Evolutionary conservation across 2,329 filamentous ascomycete genomes (phyloP).

Genomic region (Aspergillus awamori): DNA sequence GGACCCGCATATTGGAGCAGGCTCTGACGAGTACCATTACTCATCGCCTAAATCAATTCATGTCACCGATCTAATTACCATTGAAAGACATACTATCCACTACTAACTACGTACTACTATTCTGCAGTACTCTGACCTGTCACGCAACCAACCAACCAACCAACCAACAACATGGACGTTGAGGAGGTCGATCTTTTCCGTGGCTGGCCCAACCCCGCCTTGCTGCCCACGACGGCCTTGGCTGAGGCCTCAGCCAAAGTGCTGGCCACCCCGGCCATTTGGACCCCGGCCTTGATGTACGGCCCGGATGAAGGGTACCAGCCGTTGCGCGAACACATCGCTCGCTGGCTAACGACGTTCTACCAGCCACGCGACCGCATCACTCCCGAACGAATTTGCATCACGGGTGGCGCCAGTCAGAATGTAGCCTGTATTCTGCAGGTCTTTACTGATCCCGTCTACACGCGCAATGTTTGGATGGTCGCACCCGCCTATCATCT

Average conservation of each 20-base stretch:
- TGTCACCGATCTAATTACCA: not conserved
- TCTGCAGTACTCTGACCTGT: no score
- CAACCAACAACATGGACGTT: slow-evolving; percentile 6
- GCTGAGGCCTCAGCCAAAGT: slow-evolving; percentile 62
- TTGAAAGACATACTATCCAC: no score
- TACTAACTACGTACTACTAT: no score
- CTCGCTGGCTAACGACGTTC: slow-evolving; percentile 68
- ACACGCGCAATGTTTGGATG: slow-evolving; percentile 77
- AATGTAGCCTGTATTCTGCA: slow-evolving; percentile 75
- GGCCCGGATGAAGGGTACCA: slow-evolving; percentile 75
- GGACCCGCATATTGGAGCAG: not conserved
- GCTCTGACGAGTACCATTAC: not conserved
- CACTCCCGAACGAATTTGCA: slow-evolving; percentile 66
- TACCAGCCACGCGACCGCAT: slow-evolving; percentile 56
- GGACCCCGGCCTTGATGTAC: slow-evolving; percentile 71
- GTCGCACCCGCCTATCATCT: slow-evolving; percentile 82
- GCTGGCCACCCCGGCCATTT: slow-evolving; percentile 62
- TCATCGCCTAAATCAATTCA: not conserved
- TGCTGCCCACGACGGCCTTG: slow-evolving; percentile 69
- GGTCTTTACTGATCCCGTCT: slow-evolving; percentile 76
- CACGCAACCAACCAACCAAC: no score
- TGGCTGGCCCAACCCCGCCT: slow-evolving; percentile 55
- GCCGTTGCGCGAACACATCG: slow-evolving; percentile 69
- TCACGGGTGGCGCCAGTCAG: slow-evolving; percentile 85
- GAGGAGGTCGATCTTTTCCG: slow-evolving; percentile 44